phyloP scores from a whole-genome alignment of 2,329 filamentous ascomycete genomes.

The Diaporthe velutina region DNA sequence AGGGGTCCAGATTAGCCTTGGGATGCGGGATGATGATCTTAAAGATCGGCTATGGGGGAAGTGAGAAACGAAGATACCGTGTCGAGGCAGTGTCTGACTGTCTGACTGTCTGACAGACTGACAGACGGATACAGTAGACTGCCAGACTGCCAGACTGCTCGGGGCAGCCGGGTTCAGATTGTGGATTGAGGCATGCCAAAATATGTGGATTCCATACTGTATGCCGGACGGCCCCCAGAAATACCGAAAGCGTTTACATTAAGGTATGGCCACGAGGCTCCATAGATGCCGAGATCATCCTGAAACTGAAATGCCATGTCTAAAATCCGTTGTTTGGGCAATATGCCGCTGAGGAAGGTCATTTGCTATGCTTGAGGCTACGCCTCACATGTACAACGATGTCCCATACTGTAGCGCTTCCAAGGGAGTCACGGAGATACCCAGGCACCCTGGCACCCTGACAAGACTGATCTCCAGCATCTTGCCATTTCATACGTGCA shows the following conservation, averaged over 20 bases:
- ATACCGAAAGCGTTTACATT: not conserved
- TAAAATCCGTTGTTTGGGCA: not conserved
- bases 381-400: not conserved
- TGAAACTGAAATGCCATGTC: constrained; percentile 9
- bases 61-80: not conserved
- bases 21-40: constrained; percentile 31
- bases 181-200: not conserved
- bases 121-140: not conserved
- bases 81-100: constrained; percentile 19
- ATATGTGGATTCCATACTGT: not conserved
- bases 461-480: too few relatives aligned
- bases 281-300: constrained; percentile 1
- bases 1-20: constrained; percentile 34
- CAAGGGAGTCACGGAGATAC: not conserved
- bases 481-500: too few relatives aligned
- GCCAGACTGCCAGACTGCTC: not conserved
- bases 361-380: not conserved
- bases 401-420: not conserved
- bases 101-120: not conserved
- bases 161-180: not conserved
- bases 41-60: constrained; percentile 2
- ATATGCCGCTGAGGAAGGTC: not conserved
- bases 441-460: not conserved
- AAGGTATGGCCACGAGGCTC: not conserved
- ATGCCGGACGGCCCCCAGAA: not conserved